Base-by-base conservation (phyloP, 1,284 basidiomycete genomes). In the Exobasidium rhododendri region DNA sequence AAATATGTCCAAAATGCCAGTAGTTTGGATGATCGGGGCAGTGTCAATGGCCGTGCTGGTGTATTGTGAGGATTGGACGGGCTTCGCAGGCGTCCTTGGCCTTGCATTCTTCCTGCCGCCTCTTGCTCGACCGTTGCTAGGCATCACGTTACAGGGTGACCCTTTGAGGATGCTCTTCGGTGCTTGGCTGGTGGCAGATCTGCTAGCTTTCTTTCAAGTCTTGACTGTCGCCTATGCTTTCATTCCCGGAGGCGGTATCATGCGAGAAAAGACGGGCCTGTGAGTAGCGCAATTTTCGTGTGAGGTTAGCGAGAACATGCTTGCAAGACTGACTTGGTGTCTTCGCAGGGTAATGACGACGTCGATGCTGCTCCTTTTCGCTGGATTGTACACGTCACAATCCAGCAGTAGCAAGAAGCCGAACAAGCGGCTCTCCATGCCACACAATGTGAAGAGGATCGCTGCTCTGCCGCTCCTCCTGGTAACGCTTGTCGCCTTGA, bases 191-290 rank as follows among this genome's bases (percentile, higher is more conserved):
- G 58, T 68, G 11, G 63, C 68, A 45, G 70, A 71, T 31, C 28
- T 75, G 40, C 64, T 75, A 17, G 65, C 64, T 2, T 78, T 78
- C 60, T 30, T 78, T n/a, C 68, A 68, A 14, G 71, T 77, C 10
- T 87, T 90, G 80, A 93, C 92, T 0, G 91, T 92, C 51, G 93
- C 93, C 0, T 96, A 97, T 80, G 93, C 92, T 0, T 96, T 96
- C 72, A 91, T 96, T 1, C 92, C 92, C 0, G 89, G 89, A 1
- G 92, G 91, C 0, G 81, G 84, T 67, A 83, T 87, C 66, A 83
- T 97, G 62, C 83, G 93, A 26, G 93, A 96, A 80, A 83, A 89
- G 24, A 92, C 90, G 7, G 87, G 91, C 6, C 30, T 43, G 63
- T 61, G 59, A 63, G 61, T 63, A n/a, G 3, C 26, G 11, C 24